phyloP scores from a whole-genome alignment of 768 basidiomycete genomes.

The Serendipita sp. region DNA sequence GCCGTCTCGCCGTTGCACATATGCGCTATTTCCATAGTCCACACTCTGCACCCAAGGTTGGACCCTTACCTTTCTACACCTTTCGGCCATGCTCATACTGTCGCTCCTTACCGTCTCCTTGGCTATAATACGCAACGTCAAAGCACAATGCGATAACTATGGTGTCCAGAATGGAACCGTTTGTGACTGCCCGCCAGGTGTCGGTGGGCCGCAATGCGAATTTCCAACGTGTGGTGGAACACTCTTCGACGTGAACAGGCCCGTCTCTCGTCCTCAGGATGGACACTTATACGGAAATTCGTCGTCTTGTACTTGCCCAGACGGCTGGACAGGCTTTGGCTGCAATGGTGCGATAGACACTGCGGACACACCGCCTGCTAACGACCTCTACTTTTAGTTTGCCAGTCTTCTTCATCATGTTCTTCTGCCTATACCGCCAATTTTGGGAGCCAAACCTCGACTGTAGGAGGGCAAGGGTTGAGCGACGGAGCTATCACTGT shows the following conservation, averaged over 20 bases:
- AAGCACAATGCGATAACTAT: conserved; percentile 48
- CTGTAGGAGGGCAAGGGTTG: conserved; percentile 16
- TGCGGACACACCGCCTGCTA: not conserved
- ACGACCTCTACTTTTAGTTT: conserved; percentile 29
- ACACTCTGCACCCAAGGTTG: too few species aligned
- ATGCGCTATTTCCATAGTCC: too few species aligned
- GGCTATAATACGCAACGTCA: not conserved
- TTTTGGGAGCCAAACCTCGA: conserved; percentile 19
- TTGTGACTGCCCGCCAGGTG: conserved; percentile 71
- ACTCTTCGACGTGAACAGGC: conserved; percentile 45
- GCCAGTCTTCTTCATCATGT: conserved; percentile 49
- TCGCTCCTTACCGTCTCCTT: not conserved
- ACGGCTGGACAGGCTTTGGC: conserved; percentile 60
- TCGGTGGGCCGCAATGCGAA: conserved; percentile 54
- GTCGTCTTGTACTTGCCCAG: conserved; percentile 49
- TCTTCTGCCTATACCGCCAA: conserved; percentile 37
- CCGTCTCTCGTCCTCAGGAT: conserved; percentile 27
- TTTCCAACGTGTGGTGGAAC: conserved; percentile 64
- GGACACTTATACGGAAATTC: conserved; percentile 36
- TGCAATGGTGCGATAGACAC: conserved; percentile 32
- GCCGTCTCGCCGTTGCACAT: too few species aligned
- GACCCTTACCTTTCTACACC: not conserved
- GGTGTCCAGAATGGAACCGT: conserved; percentile 37
- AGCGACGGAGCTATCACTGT: conserved; percentile 12
- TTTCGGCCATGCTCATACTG: not conserved